Evolutionary conservation across 2,329 filamentous ascomycete genomes (phyloP).

Genomic region (Phyllachora maydis): DNA sequence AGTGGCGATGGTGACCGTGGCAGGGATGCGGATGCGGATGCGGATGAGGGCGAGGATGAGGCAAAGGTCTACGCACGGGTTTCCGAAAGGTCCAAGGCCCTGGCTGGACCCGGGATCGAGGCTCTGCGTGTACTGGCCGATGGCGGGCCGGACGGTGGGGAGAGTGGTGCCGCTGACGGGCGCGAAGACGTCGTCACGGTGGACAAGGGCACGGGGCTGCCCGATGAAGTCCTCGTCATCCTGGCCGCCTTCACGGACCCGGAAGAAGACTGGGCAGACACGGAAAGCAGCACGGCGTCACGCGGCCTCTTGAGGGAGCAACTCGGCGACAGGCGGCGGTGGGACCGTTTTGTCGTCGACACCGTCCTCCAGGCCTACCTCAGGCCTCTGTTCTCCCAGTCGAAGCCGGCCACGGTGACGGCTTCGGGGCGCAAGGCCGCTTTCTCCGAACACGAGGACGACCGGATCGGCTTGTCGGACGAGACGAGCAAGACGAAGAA

Average conservation of each 20-base stretch:
- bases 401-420: slow-evolving; percentile 31
- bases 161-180: too few relatives aligned
- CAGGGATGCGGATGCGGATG: too few relatives aligned
- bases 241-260: slow-evolving; percentile 12
- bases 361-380: slow-evolving; percentile 41
- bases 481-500: slow-evolving; percentile 19
- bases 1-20: too few relatives aligned
- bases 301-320: slow-evolving; percentile 12
- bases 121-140: too few relatives aligned
- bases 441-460: slow-evolving; percentile 16
- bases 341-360: slow-evolving; percentile 23
- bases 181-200: too few relatives aligned
- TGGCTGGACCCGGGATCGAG: too few relatives aligned
- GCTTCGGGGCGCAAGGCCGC: slow-evolving; percentile 31
- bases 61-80: too few relatives aligned
- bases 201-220: slow-evolving; percentile 3
- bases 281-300: slow-evolving; percentile 9
- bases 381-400: slow-evolving; percentile 43
- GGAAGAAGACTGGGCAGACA: slow-evolving; percentile 10
- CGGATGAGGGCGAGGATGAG: too few relatives aligned
- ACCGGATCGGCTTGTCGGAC: slow-evolving; percentile 12
- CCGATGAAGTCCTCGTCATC: slow-evolving; percentile 10
- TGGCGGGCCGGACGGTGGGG: too few relatives aligned
- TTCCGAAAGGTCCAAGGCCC: too few relatives aligned
- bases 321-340: slow-evolving; percentile 3